Evolutionary conservation across 331 rosid species (phyloP).

Genomic region (Rosa hybrid): DNA sequence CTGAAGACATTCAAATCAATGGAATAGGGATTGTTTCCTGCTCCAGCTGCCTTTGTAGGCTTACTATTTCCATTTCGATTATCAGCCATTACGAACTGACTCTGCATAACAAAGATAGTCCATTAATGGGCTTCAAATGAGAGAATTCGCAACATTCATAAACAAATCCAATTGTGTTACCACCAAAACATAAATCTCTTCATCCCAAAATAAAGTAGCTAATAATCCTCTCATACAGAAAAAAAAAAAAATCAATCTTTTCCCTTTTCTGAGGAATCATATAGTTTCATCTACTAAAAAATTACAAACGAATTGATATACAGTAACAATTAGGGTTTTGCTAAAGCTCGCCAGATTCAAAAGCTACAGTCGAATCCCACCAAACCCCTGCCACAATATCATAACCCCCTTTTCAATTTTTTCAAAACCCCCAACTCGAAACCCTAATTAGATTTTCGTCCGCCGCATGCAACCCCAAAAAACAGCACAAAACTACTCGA

Average conservation of each 20-base stretch:
- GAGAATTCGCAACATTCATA: background rate
- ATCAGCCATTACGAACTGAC: constrained; percentile 40
- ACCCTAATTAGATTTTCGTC: constrained; percentile 24
- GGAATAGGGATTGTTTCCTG: constrained; percentile 31
- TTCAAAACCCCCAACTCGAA: background rate
- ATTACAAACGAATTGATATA: background rate
- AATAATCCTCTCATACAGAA: background rate
- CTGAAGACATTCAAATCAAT: constrained; percentile 41
- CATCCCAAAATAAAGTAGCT: background rate
- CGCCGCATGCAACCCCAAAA: background rate
- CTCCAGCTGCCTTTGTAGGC: constrained; percentile 36
- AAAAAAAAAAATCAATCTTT: background rate
- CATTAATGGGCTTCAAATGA: background rate
- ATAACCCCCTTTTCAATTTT: background rate
- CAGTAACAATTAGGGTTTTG: constrained; percentile 20
- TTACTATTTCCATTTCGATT: constrained; percentile 47
- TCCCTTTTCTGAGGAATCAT: too few relatives aligned
- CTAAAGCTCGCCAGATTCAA: background rate
- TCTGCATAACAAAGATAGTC: constrained; percentile 13
- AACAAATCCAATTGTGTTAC: background rate
- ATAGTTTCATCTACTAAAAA: background rate
- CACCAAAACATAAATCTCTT: background rate
- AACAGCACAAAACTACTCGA: background rate
- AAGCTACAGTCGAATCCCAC: background rate
- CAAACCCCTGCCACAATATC: background rate